Evolutionary conservation across 192 early-diverging fungal genomes (phyloP).

Genomic region (Podila epigama): DNA sequence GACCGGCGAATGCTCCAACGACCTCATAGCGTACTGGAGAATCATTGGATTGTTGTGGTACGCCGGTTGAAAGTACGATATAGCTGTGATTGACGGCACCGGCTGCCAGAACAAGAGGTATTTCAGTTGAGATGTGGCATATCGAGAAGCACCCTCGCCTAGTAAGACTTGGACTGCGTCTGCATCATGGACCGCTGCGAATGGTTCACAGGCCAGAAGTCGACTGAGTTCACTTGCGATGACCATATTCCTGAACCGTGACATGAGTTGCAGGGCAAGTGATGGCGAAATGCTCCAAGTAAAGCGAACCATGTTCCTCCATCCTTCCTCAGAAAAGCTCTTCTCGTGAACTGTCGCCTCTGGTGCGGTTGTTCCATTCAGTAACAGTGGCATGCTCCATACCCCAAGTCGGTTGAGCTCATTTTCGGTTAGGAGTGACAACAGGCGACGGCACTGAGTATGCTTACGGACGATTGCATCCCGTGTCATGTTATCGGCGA

Average conservation of each 20-base stretch:
- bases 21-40: conserved; percentile 92
- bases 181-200: conserved; percentile 71
- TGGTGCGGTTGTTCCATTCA: conserved; percentile 12
- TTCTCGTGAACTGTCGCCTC: conserved; percentile 24
- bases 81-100: conserved; percentile 89
- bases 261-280: conserved; percentile 79
- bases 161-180: conserved; percentile 80
- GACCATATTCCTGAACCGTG: conserved; percentile 73
- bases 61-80: conserved; percentile 76
- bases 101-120: conserved; percentile 90
- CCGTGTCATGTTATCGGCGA: conserved; percentile 53
- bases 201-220: conserved; percentile 65
- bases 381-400: conserved; percentile 76
- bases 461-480: conserved; percentile 60
- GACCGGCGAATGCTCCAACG: conserved; percentile 89
- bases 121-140: conserved; percentile 42
- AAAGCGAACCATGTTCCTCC: conserved; percentile 74
- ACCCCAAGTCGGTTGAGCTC: conserved; percentile 84
- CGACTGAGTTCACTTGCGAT: conserved; percentile 72
- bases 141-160: conserved; percentile 57
- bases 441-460: conserved; percentile 61
- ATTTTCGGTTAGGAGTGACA: conserved; percentile 87
- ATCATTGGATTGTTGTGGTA: conserved; percentile 84
- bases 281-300: conserved; percentile 86
- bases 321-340: conserved; percentile 62